These are phyloP conservation scores for Fusarium protoensiforme DNA, from an alignment of 2,329 filamentous ascomycete species.

Conservation along the genomic window DNA sequence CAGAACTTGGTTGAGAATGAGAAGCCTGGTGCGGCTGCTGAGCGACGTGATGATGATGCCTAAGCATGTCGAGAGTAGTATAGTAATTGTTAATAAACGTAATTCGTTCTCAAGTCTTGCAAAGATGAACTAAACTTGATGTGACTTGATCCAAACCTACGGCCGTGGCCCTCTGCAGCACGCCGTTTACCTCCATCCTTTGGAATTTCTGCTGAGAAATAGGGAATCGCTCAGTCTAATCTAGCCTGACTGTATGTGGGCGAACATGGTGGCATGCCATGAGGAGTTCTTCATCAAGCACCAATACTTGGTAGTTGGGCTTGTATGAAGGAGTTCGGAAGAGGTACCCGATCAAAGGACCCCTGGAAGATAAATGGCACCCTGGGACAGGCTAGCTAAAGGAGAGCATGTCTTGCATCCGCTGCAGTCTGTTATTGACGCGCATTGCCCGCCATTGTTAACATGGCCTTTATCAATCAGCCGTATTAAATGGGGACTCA, in stretches of 20 bases:
- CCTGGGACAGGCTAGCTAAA: neutral
- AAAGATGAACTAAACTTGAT: neutral
- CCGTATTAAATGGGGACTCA: too few species aligned
- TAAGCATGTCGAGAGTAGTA: slow-evolving; percentile 9
- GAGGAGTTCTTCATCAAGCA: neutral
- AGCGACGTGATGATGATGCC: neutral
- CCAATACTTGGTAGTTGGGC: neutral
- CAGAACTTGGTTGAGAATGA: slow-evolving; percentile 56
- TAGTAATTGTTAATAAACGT: slow-evolving; percentile 20
- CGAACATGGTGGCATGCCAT: neutral
- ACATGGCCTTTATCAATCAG: too few species aligned
- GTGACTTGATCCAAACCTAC: neutral
- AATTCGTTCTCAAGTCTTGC: neutral
- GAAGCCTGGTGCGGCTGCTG: slow-evolving; percentile 23
- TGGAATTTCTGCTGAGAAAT: neutral
- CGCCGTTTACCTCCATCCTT: neutral
- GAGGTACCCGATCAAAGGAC: neutral
- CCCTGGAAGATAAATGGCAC: neutral
- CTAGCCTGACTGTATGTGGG: neutral
- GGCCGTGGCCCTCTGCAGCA: neutral
- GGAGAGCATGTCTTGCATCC: neutral
- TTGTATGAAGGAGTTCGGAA: neutral
- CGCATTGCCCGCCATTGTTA: neutral
- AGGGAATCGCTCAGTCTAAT: neutral
- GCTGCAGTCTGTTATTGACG: neutral